phyloP scores from a whole-genome alignment of 2,329 filamentous ascomycete genomes.

The Diplodia intermedia region DNA sequence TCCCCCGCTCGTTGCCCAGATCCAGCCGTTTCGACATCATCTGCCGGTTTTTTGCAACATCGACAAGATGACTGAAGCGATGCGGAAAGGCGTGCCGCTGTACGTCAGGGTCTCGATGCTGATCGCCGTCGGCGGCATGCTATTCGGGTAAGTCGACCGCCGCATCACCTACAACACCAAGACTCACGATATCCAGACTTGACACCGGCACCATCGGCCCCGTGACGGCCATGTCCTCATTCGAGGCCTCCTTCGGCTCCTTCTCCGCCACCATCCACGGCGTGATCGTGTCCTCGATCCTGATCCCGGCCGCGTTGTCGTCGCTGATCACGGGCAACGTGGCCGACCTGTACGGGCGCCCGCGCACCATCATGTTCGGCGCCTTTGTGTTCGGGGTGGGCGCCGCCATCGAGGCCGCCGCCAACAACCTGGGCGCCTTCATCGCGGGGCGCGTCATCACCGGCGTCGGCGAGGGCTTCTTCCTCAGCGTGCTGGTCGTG shows the following conservation, averaged over 20 bases:
- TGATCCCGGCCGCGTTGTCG: slow-evolving; percentile 62
- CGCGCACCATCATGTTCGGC: slow-evolving; percentile 58
- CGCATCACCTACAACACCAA: background rate
- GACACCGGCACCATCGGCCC: slow-evolving; percentile 66
- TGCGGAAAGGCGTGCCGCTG: slow-evolving; percentile 15
- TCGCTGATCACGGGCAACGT: slow-evolving; percentile 64
- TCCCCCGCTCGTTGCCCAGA: background rate
- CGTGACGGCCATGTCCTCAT: slow-evolving; percentile 64
- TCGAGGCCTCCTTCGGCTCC: slow-evolving; percentile 57
- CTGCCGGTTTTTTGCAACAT: background rate
- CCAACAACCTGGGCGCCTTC: slow-evolving; percentile 59
- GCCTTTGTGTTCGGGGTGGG: slow-evolving; percentile 59
- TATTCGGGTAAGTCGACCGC: slow-evolving; percentile 36
- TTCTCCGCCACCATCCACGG: slow-evolving; percentile 63
- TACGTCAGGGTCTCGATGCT: slow-evolving; percentile 38
- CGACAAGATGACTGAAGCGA: background rate
- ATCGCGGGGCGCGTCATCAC: slow-evolving; percentile 62
- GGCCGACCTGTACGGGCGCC: slow-evolving; percentile 62
- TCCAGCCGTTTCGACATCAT: slow-evolving; percentile 8
- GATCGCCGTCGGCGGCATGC: slow-evolving; percentile 38
- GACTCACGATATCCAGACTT: slow-evolving; percentile 34
- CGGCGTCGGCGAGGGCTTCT: slow-evolving; percentile 67
- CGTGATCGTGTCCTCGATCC: slow-evolving; percentile 65
- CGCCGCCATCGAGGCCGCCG: slow-evolving; percentile 54
- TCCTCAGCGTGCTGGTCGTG: slow-evolving; percentile 49